Evolutionary conservation across 1,284 basidiomycete genomes (phyloP).

Genomic region (Meira miltonrushii): DNA sequence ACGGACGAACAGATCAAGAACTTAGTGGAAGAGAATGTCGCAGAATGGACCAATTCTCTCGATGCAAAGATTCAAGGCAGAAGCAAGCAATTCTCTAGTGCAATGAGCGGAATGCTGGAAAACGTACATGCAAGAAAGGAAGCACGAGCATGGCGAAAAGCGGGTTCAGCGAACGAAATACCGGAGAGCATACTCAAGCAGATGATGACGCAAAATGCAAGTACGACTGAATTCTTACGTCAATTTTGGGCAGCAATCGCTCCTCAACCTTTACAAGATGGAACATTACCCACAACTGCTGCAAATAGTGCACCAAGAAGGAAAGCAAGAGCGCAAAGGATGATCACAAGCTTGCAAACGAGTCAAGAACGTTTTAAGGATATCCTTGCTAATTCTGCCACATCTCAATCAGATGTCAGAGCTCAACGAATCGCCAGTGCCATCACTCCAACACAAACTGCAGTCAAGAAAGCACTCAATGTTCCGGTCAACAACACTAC

Average conservation of each 20-base stretch:
- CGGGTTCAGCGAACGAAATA: slow-evolving; percentile 62
- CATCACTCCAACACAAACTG: slow-evolving; percentile 8
- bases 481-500: not conserved
- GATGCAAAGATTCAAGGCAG: not conserved
- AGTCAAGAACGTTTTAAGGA: not conserved
- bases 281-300: slow-evolving; percentile 5
- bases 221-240: slow-evolving; percentile 88
- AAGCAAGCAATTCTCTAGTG: slow-evolving; percentile 1
- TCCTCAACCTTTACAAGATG: slow-evolving; percentile 58
- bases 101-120: slow-evolving; percentile 18
- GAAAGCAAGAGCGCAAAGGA: slow-evolving; percentile 21
- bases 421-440: slow-evolving; percentile 2
- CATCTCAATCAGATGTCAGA: not conserved
- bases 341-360: slow-evolving; percentile 21
- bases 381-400: not conserved
- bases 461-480: slow-evolving; percentile 9
- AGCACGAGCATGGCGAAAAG: slow-evolving; percentile 32
- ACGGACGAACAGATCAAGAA: slow-evolving; percentile 13
- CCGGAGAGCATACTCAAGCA: slow-evolving; percentile 71
- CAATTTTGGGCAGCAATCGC: slow-evolving; percentile 90
- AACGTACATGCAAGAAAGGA: slow-evolving; percentile 16
- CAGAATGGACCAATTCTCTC: slow-evolving; percentile 1
- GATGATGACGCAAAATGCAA: slow-evolving; percentile 81
- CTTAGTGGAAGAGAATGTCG: slow-evolving; percentile 30
- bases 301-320: slow-evolving; percentile 11